phyloP scores from a whole-genome alignment of 768 basidiomycete genomes.

The Amanita thiersii region DNA sequence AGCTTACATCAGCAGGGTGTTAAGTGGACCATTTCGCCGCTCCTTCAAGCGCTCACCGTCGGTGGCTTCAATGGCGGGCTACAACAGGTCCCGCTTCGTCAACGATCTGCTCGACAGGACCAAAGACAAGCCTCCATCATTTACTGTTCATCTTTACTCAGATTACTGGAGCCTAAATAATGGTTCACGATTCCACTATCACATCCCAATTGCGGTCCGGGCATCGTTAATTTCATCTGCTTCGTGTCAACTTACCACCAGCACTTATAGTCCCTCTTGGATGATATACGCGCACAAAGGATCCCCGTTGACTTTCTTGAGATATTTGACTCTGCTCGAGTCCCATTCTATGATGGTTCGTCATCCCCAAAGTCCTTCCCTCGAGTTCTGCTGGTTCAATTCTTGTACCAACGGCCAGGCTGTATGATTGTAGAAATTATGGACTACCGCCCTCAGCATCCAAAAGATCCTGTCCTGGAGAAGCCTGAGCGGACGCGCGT shows the following conservation, averaged over 20 bases:
- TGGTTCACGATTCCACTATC: slow-evolving; percentile 76
- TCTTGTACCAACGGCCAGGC: slow-evolving; percentile 31
- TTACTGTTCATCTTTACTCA: slow-evolving; percentile 68
- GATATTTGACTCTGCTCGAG: slow-evolving; percentile 60
- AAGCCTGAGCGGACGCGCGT: slow-evolving; percentile 60
- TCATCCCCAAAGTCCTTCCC: slow-evolving; percentile 9
- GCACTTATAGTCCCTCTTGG: slow-evolving; percentile 55
- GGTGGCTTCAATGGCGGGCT: slow-evolving; percentile 47
- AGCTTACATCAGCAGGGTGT: slow-evolving; percentile 15
- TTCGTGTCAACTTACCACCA: slow-evolving; percentile 5
- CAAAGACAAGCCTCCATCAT: slow-evolving; percentile 55
- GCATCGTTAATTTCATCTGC: slow-evolving; percentile 1
- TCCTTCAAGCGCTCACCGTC: background rate
- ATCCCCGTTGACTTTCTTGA: slow-evolving; percentile 85
- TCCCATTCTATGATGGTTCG: slow-evolving; percentile 82
- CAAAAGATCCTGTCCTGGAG: slow-evolving; percentile 48
- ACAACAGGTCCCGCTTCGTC: slow-evolving; percentile 63
- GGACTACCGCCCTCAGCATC: slow-evolving; percentile 59
- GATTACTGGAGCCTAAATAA: slow-evolving; percentile 82
- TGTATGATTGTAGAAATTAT: slow-evolving; percentile 81
- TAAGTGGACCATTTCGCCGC: background rate
- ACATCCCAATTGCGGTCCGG: slow-evolving; percentile 62
- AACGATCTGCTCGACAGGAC: slow-evolving; percentile 55
- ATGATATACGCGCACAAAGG: slow-evolving; percentile 74
- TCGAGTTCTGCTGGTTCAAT: background rate